Evolutionary conservation across 2,329 filamentous ascomycete genomes (phyloP).

Genomic region (Mycocentrospora acerina): DNA sequence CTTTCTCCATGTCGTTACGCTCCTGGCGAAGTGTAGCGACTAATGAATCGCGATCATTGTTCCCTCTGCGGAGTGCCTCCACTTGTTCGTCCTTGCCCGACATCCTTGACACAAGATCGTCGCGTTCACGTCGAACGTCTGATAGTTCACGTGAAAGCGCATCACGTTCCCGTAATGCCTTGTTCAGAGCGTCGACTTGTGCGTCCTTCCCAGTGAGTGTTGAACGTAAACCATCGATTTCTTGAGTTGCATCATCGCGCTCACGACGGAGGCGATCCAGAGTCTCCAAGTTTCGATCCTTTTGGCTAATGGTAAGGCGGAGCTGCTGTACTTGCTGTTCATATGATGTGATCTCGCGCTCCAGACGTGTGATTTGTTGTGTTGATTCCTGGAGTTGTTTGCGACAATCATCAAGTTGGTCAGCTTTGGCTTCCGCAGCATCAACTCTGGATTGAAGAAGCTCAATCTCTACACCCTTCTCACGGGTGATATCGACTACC

Average conservation of each 20-base stretch:
- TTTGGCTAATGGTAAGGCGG: slow-evolving; percentile 26
- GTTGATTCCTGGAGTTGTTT: slow-evolving; percentile 37
- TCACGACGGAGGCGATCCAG: slow-evolving; percentile 31
- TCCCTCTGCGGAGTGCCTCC: slow-evolving; percentile 29
- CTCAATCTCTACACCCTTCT: slow-evolving; percentile 43
- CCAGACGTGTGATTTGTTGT: slow-evolving; percentile 36
- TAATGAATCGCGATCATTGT: slow-evolving; percentile 30
- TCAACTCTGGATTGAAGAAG: slow-evolving; percentile 39
- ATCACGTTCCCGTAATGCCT: slow-evolving; percentile 30
- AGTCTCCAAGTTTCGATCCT: slow-evolving; percentile 33
- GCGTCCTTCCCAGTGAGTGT: slow-evolving; percentile 31
- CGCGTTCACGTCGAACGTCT: slow-evolving; percentile 34
- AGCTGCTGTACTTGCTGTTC: slow-evolving; percentile 38
- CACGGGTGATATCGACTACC: slow-evolving; percentile 38
- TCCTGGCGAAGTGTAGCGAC: slow-evolving; percentile 33
- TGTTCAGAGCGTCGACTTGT: slow-evolving; percentile 35
- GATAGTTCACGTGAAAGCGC: slow-evolving; percentile 28
- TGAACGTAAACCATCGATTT: slow-evolving; percentile 31
- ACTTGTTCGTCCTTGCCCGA: slow-evolving; percentile 33
- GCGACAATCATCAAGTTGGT: slow-evolving; percentile 40
- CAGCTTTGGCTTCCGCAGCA: slow-evolving; percentile 35
- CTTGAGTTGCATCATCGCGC: slow-evolving; percentile 36
- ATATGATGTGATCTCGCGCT: slow-evolving; percentile 28
- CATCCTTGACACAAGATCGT: slow-evolving; percentile 27
- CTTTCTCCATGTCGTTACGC: slow-evolving; percentile 22